These are phyloP conservation scores for Leccinum disarticulatum DNA, from an alignment of 768 basidiomycete species.

Conservation along the genomic window DNA sequence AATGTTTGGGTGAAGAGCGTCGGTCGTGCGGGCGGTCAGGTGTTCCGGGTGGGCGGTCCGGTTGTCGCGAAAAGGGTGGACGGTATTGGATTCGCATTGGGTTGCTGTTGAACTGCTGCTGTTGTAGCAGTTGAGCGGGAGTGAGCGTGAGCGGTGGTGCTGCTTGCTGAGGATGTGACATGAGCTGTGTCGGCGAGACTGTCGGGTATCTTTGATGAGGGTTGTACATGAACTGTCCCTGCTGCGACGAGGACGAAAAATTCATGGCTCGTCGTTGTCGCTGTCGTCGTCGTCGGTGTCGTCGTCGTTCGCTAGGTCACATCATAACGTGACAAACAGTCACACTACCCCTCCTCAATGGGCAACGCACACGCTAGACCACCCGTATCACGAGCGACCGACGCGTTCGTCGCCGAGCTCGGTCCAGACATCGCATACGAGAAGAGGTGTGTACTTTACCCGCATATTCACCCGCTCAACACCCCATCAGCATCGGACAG, in stretches of 20 bases:
- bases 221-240: slow-evolving; percentile 24
- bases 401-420: slow-evolving; percentile 89
- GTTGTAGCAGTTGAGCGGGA: slow-evolving; percentile 37
- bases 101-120: slow-evolving; percentile 28
- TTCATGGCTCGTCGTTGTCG: slow-evolving; percentile 16
- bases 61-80: slow-evolving; percentile 18
- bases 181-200: slow-evolving; percentile 30
- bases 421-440: slow-evolving; percentile 88
- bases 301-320: slow-evolving; percentile 14
- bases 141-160: slow-evolving; percentile 30
- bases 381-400: slow-evolving; percentile 53
- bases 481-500: slow-evolving; percentile 27
- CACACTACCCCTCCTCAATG: slow-evolving; percentile 45
- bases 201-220: neutral
- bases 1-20: slow-evolving; percentile 28
- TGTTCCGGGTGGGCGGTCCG: slow-evolving; percentile 25
- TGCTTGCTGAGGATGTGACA: slow-evolving; percentile 12
- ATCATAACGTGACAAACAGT: slow-evolving; percentile 27
- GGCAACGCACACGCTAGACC: slow-evolving; percentile 77
- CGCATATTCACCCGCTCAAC: neutral
- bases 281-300: neutral
- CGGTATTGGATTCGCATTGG: slow-evolving; percentile 16
- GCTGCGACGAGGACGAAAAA: slow-evolving; percentile 21
- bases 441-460: slow-evolving; percentile 61
- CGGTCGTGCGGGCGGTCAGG: slow-evolving; percentile 18